Percentiles rank a stretch among this genome's conserved stretches.
Conservation (phyloP, 148 eudicot species). For the Camellia lanceoleosa region DNA sequence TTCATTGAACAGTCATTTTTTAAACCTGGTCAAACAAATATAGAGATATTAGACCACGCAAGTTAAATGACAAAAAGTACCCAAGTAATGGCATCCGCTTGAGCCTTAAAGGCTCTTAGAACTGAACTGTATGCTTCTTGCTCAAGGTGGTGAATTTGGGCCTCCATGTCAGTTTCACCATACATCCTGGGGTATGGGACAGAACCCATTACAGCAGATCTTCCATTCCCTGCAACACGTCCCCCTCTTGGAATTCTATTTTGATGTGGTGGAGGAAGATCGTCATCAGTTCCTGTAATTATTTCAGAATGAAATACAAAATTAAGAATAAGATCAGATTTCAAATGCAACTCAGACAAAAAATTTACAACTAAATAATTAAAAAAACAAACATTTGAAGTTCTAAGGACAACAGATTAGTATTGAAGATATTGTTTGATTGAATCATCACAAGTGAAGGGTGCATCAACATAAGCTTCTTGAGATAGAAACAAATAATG, state of each 20-base stretch:
- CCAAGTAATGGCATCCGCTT: conserved; percentile 77
- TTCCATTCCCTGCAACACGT: conserved; percentile 49
- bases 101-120: conserved; percentile 73
- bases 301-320: conserved; percentile 13
- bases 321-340: neutral
- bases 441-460: neutral
- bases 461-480: neutral
- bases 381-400: neutral
- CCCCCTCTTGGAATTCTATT: conserved; percentile 51
- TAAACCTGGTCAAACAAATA: conserved; percentile 23
- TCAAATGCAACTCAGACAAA: neutral
- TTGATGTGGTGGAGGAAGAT: conserved; percentile 56
- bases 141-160: conserved; percentile 63
- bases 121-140: conserved; percentile 68
- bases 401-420: neutral
- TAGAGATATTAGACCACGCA: conserved; percentile 12
- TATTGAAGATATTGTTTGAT: neutral
- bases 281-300: conserved; percentile 64
- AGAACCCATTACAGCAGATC: conserved; percentile 45
- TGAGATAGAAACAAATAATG: neutral
- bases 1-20: conserved; percentile 21
- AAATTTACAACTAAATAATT: neutral
- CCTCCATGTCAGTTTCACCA: conserved; percentile 56
- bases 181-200: conserved; percentile 41
- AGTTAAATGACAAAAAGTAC: conserved; percentile 27